Base-by-base conservation (phyloP, 495 filamentous ascomycete genomes). In the Neurospora sp. region DNA sequence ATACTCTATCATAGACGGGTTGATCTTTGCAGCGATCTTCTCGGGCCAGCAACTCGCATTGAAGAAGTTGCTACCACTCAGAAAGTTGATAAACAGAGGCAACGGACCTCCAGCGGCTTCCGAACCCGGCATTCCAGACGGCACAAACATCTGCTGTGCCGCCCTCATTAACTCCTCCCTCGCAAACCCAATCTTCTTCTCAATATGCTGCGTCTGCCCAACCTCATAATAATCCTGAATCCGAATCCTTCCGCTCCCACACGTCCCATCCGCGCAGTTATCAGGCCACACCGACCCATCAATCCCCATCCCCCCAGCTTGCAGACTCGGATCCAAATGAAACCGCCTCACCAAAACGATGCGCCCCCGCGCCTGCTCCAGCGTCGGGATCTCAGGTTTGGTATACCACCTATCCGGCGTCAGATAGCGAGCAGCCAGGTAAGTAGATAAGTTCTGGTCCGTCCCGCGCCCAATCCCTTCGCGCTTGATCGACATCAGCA, bases 211-310 rank as follows among this genome's bases (percentile, higher is more conserved):
- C 8, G 86, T 89, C 78, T 94, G 89, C 45, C 91, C 81, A 21
- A 99, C 90, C 78, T 97, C 95, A 85, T 95, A 98, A 80, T 94
- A 98, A 81, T 99, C 96, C 83, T 99, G 96, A 43, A 99, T 90
- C 71, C 93, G 90, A 37, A 97, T 88, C 75, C 90, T 86, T 5
- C 83, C 94, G 78, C 89, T 90, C 13, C 90, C 88, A 62, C 91
- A 91, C 13, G 83, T 85, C 17, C 91, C 90, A 77, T 97, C 87
- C 8, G 91, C 88, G 42, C 92, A 94, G 80, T 99, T 99, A 81
- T 98, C 92, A 2, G 90, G 91, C 96, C 96, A 99, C 70, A 84
- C 85, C 70, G 89, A 89, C 24, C 89, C 96, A 81, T 98, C 90
- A 71, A 99, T 91, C 24, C 92, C 92, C 85, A 89, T 92, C n/a